Evolutionary conservation across 2,329 filamentous ascomycete genomes (phyloP).

Genomic region (Reticulascus tulasneorum): DNA sequence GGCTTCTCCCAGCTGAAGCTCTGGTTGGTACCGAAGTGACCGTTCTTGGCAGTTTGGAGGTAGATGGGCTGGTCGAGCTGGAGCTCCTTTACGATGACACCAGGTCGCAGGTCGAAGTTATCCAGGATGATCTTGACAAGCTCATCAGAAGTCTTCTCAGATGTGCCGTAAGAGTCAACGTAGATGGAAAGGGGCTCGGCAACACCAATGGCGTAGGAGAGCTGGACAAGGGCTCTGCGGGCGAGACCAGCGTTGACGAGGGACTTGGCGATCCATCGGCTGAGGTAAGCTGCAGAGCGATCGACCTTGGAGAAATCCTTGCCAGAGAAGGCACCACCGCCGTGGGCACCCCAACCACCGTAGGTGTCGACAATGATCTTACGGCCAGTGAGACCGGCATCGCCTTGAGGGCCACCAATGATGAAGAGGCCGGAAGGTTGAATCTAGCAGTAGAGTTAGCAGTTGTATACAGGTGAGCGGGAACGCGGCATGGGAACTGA

Average conservation of each 20-base stretch:
- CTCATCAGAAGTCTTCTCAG: slow-evolving; percentile 81
- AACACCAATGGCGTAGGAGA: slow-evolving; percentile 99
- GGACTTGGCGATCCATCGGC: slow-evolving; percentile 98
- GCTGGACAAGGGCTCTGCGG: slow-evolving; percentile 91
- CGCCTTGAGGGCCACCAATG: slow-evolving; percentile 98
- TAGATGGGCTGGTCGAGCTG: slow-evolving; percentile 96
- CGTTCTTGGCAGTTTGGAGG: slow-evolving; percentile 98
- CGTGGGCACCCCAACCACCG: slow-evolving; percentile 99
- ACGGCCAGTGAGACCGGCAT: slow-evolving; percentile 95
- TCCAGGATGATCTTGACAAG: slow-evolving; percentile 89
- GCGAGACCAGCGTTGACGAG: slow-evolving; percentile 84
- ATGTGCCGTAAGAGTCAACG: slow-evolving; percentile 97
- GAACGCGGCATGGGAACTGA: slow-evolving; percentile 39
- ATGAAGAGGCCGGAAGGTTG: slow-evolving; percentile 98
- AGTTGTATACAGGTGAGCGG: slow-evolving; percentile 3
- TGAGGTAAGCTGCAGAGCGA: slow-evolving; percentile 94
- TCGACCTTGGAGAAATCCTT: slow-evolving; percentile 99
- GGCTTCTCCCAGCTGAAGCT: slow-evolving; percentile 97
- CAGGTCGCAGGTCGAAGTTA: slow-evolving; percentile 97
- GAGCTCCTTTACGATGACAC: slow-evolving; percentile 97
- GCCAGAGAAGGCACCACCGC: slow-evolving; percentile 99
- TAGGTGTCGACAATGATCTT: slow-evolving; percentile 99
- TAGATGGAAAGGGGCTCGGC: slow-evolving; percentile 97
- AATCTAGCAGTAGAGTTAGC: slow-evolving; percentile 51
- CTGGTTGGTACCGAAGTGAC: slow-evolving; percentile 97